Conservation (phyloP, 2,329 filamentous ascomycete genomes). For the Knoxdaviesia capensis region DNA sequence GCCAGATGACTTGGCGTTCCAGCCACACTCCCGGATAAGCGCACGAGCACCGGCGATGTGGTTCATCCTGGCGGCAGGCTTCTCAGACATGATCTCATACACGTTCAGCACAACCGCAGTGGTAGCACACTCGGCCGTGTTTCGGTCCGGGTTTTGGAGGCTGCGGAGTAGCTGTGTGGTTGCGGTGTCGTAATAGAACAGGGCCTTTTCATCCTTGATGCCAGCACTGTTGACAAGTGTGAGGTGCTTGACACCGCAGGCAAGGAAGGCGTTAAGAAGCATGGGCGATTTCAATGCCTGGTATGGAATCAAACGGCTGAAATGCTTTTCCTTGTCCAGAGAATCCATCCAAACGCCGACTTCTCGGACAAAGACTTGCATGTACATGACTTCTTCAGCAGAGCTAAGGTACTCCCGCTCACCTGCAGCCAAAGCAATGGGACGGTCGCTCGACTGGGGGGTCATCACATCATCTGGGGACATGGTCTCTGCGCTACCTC, state of each 20-base stretch:
- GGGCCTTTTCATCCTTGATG: constrained; percentile 56
- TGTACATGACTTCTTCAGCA: constrained; percentile 64
- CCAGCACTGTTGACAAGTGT: constrained; percentile 42
- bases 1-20: constrained; percentile 61
- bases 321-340: constrained; percentile 70
- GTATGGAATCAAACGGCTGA: constrained; percentile 67
- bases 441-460: constrained; percentile 18
- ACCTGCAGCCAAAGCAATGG: constrained; percentile 8
- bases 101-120: constrained; percentile 79
- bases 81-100: constrained; percentile 82
- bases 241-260: constrained; percentile 71
- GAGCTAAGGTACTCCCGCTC: constrained; percentile 46
- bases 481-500: constrained; percentile 3
- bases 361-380: constrained; percentile 83
- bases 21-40: constrained; percentile 73
- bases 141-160: constrained; percentile 66
- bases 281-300: constrained; percentile 67
- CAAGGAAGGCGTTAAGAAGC: constrained; percentile 73
- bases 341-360: constrained; percentile 91
- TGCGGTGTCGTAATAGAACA: constrained; percentile 71
- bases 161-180: constrained; percentile 58
- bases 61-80: constrained; percentile 62
- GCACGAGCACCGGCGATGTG: constrained; percentile 73
- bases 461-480: constrained; percentile 15
- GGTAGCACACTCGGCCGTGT: constrained; percentile 67